These are phyloP conservation scores for Prunus persica DNA, from an alignment of 306 rosid species.

Conservation along the genomic window DNA sequence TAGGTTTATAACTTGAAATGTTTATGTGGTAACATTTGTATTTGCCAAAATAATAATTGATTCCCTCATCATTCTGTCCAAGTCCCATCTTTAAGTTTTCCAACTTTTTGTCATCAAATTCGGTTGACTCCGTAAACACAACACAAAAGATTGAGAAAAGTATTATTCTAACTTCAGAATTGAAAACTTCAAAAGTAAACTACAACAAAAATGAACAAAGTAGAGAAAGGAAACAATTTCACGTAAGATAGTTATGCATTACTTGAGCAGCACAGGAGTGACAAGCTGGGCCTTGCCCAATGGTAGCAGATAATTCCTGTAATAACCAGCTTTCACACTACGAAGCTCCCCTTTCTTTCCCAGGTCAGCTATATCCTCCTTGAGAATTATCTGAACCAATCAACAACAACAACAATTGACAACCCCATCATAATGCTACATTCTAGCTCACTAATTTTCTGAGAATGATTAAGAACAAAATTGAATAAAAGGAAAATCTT, in stretches of 20 bases:
- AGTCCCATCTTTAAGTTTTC: not conserved
- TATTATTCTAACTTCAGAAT: not conserved
- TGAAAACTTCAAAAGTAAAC: not conserved
- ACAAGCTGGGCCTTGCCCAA: slow-evolving; percentile 77
- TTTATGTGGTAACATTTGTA: not conserved
- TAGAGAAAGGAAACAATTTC: not conserved
- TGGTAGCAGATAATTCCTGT: slow-evolving; percentile 74
- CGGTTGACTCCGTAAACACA: not conserved
- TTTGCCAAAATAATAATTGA: not conserved
- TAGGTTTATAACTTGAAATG: not conserved
- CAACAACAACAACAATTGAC: slow-evolving; percentile 3
- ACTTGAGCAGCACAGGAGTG: slow-evolving; percentile 78
- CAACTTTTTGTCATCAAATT: not conserved
- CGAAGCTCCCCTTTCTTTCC: slow-evolving; percentile 80
- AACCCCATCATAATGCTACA: not conserved
- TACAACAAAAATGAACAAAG: not conserved
- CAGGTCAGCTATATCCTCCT: slow-evolving; percentile 67
- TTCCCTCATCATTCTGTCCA: not conserved
- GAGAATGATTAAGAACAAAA: not conserved
- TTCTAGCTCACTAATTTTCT: not conserved
- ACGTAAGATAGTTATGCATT: slow-evolving; percentile 30
- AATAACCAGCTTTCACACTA: slow-evolving; percentile 75
- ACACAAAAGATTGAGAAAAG: not conserved
- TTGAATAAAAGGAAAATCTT: not conserved
- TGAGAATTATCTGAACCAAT: slow-evolving; percentile 67